Evolutionary conservation across 2,329 filamentous ascomycete species (phyloP).

Genomic region (Calonectria pseudoturangicola): DNA sequence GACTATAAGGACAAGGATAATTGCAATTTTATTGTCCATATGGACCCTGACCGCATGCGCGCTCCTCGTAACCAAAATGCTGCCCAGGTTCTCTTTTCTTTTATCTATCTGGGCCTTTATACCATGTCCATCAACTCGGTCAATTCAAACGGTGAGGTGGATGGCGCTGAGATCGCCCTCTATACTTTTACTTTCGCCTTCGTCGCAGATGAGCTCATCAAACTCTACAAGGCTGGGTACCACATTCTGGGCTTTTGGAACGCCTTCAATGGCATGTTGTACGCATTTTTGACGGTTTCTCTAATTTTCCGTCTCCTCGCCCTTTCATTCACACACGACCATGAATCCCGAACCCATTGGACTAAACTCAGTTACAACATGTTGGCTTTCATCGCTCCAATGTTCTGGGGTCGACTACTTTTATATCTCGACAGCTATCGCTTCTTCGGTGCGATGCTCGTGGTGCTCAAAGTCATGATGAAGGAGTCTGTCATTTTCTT

Average conservation of each 20-base stretch:
- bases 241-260: conserved; percentile 98
- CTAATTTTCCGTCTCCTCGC: conserved; percentile 88
- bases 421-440: conserved; percentile 94
- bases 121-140: conserved; percentile 96
- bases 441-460: conserved; percentile 98
- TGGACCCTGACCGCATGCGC: conserved; percentile 96
- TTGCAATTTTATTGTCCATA: conserved; percentile 84
- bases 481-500: conserved; percentile 98
- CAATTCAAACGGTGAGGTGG: conserved; percentile 88
- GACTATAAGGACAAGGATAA: conserved; percentile 90
- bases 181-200: conserved; percentile 96
- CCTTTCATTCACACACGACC: conserved; percentile 74
- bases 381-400: conserved; percentile 91
- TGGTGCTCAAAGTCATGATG: conserved; percentile 97
- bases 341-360: conserved; percentile 71
- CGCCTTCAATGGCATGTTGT: conserved; percentile 91
- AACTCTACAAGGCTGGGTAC: conserved; percentile 95
- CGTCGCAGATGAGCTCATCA: conserved; percentile 89
- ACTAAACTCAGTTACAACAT: conserved; percentile 95
- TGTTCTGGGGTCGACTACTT: conserved; percentile 96
- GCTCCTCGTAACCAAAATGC: conserved; percentile 94
- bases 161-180: conserved; percentile 87
- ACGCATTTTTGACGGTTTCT: conserved; percentile 85
- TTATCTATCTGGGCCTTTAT: conserved; percentile 89
- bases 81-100: conserved; percentile 88